A percentile compares a stretch with the other conserved stretches of the same genome.
phyloP scores from a whole-genome alignment of 2,329 filamentous ascomycete species.

The Cordyceps cateniannulata region DNA sequence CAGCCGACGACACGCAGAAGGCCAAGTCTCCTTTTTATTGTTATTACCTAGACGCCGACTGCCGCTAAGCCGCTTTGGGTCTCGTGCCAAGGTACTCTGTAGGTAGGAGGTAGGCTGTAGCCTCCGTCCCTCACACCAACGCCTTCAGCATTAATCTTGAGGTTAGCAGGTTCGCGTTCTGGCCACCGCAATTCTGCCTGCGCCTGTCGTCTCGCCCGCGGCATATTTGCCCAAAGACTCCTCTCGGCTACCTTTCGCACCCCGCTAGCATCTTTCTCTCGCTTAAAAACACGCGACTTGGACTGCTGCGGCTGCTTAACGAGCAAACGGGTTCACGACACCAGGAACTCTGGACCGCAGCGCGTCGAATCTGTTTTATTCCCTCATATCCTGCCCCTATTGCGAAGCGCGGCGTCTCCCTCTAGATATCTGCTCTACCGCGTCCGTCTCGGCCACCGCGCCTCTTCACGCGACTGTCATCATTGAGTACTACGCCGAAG shows the following conservation, averaged over 20 bases:
- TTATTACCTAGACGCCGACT: background rate
- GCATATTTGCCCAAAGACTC: background rate
- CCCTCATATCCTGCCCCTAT: background rate
- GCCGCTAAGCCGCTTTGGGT: slow-evolving; percentile 6
- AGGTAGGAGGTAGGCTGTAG: background rate
- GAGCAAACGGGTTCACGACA: background rate
- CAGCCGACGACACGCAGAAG: background rate
- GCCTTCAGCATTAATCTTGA: background rate
- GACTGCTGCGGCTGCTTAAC: background rate
- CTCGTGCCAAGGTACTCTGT: background rate
- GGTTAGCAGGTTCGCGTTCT: background rate
- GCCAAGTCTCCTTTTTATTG: background rate
- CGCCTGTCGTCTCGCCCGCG: background rate
- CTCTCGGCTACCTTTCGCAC: background rate
- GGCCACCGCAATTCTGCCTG: background rate
- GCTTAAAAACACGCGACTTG: background rate
- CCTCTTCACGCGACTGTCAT: background rate
- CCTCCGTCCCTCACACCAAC: background rate
- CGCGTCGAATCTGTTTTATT: background rate
- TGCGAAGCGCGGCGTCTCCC: background rate
- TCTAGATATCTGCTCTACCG: no score
- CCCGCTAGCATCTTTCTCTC: background rate
- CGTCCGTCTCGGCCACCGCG: background rate
- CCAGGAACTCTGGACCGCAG: background rate
- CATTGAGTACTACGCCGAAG: background rate